These are phyloP conservation scores for Pseudogymnoascus sp. DNA, from an alignment of 2,329 filamentous ascomycete genomes.

Conservation along the genomic window DNA sequence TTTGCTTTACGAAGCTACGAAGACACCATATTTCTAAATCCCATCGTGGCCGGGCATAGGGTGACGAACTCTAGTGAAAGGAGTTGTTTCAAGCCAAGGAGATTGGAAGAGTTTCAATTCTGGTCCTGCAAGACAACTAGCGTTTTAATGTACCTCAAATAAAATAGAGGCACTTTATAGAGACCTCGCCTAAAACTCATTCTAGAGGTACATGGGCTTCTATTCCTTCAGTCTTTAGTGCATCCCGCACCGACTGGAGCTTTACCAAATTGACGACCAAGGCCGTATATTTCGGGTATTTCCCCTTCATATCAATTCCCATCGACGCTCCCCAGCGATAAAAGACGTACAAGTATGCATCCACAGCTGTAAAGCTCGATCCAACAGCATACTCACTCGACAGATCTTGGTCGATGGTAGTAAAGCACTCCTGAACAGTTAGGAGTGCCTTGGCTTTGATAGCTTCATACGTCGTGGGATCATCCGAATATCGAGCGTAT, in stretches of 20 bases:
- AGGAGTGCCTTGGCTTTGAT: conserved; percentile 19
- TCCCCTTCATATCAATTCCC: conserved; percentile 18
- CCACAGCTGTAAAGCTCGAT: conserved; percentile 27
- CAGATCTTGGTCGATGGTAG: conserved; percentile 22
- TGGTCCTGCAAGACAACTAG: not conserved
- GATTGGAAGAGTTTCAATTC: not conserved
- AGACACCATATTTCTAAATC: not conserved
- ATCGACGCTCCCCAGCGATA: conserved; percentile 25
- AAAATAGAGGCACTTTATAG: conserved; percentile 7
- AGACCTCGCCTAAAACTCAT: not conserved
- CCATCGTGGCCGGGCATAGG: not conserved
- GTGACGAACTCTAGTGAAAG: not conserved
- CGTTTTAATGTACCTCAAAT: not conserved
- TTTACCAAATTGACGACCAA: conserved; percentile 16
- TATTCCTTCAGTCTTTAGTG: conserved; percentile 12
- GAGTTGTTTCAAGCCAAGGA: not conserved
- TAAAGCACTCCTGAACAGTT: conserved; percentile 21
- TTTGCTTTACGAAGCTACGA: not conserved
- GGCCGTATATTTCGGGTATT: conserved; percentile 15
- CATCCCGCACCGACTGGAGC: conserved; percentile 8
- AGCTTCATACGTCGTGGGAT: conserved; percentile 14
- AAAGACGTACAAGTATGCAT: conserved; percentile 28
- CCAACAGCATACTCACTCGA: conserved; percentile 22
- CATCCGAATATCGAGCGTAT: conserved; percentile 22
- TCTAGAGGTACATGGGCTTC: conserved; percentile 10